phyloP scores from a whole-genome alignment of 2,329 filamentous ascomycete genomes.

The Alternaria sp. region DNA sequence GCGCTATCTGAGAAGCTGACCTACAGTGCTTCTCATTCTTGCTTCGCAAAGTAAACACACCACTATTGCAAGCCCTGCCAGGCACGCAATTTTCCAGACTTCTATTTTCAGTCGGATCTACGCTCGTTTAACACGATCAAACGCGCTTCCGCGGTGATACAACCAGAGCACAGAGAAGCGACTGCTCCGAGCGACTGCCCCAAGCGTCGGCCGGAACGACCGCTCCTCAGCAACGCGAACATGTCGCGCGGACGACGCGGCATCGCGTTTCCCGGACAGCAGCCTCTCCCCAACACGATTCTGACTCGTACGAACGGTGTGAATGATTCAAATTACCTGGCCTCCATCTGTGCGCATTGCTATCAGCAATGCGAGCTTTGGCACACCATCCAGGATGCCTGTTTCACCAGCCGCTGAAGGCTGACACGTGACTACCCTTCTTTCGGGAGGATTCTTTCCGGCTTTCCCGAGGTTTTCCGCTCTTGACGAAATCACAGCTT shows the following conservation, averaged over 20 bases:
- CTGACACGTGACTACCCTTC: neutral
- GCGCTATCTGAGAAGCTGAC: neutral
- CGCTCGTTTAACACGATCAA: slow-evolving; percentile 1
- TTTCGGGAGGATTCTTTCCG: neutral
- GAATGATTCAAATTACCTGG: neutral
- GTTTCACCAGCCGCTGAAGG: neutral
- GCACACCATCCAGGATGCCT: neutral
- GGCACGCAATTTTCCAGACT: slow-evolving; percentile 3
- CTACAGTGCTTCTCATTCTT: neutral
- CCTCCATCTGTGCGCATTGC: neutral
- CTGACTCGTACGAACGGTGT: neutral
- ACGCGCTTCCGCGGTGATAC: neutral
- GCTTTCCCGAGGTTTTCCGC: neutral
- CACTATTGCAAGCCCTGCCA: neutral
- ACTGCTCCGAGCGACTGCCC: slow-evolving; percentile 1
- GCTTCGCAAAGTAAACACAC: neutral
- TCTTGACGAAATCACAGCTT: neutral
- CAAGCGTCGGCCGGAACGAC: slow-evolving; percentile 8
- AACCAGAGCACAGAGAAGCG: neutral
- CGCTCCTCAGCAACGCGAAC: slow-evolving; percentile 18
- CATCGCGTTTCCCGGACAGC: slow-evolving; percentile 3
- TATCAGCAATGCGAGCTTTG: neutral
- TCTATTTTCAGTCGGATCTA: slow-evolving; percentile 2
- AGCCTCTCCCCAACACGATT: neutral
- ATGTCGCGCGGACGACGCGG: slow-evolving; percentile 6